Base-by-base conservation (phyloP, 2,329 filamentous ascomycete species). In the Rutstroemia sp. region DNA sequence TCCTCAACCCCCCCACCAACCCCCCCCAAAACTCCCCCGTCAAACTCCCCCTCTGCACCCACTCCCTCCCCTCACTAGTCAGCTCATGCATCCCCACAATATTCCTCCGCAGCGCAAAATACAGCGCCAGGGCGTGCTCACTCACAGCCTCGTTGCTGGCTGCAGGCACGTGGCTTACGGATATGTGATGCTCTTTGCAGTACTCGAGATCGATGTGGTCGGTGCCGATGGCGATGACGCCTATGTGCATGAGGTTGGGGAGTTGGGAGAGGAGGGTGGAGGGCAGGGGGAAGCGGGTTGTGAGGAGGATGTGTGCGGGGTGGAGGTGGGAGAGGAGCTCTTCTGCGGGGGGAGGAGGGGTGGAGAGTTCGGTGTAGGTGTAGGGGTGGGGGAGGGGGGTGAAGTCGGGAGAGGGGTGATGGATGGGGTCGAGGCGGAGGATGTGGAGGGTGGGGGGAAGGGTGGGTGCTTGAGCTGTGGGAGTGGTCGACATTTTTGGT, bases 201-300 rank as follows among this genome's bases (percentile, higher is more conserved):
- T 70, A 68, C 0, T 55, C 66, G 0, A 73, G 58, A 61, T 74
- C 72, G 1, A 74, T 62, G n/a, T 59, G 57, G 58, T 74, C 72
- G 16, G 64, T 70, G 9, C 73, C 73, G 14, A 70, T 70, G 1
- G 72, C 73, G 17, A 72, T 63, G 2, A 72, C 64, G 34, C 66
- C 67, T 23, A 75, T 56, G 58, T 72, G 64, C 12, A 66, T 61
- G 53, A 73, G 62, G 1, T 65, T 64, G 5, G 72, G 70, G 17
- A 60, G 67, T 12, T 63, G 63, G 7, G 58, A 51, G 8, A 73
- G 59, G 2, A 64, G 57, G 14, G 62, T 60, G 5, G 67, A 66
- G 4, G 62, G 57, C 25, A 75, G 57, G 8, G 67, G 70, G 9
- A 37, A 50, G 3, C 47, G 48, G 5, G 69, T 72, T 41, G 66